A percentile compares a stretch with the other conserved stretches of the same genome.
These are phyloP conservation scores for Conringia planisiliqua DNA, from an alignment of 345 rosid species.

Conservation along the genomic window DNA sequence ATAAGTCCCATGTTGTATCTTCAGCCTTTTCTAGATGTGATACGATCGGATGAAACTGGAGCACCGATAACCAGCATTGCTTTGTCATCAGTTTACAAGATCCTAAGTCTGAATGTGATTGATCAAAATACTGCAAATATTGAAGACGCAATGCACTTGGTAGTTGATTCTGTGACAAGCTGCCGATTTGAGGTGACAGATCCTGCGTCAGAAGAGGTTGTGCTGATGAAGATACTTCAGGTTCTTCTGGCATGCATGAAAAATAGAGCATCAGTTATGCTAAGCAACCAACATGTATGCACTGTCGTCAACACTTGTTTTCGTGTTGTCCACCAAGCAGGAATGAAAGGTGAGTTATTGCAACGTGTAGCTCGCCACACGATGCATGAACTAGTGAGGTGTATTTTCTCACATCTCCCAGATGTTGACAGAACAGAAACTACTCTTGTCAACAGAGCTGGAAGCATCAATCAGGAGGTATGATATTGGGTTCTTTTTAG, in stretches of 20 bases:
- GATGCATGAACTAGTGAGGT: conserved; percentile 87
- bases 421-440: conserved; percentile 70
- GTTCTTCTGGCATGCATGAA: conserved; percentile 95
- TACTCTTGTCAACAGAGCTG: conserved; percentile 71
- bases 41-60: conserved; percentile 89
- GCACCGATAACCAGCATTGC: conserved; percentile 94
- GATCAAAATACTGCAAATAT: conserved; percentile 74
- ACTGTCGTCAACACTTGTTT: conserved; percentile 95
- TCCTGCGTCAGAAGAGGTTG: conserved; percentile 98
- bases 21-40: conserved; percentile 90
- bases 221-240: conserved; percentile 95
- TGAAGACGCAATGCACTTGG: conserved; percentile 89
- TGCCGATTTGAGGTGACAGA: conserved; percentile 98
- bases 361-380: conserved; percentile 93
- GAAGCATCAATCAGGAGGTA: conserved; percentile 65
- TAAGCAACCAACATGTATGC: conserved; percentile 97
- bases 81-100: conserved; percentile 85
- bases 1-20: conserved; percentile 77
- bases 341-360: conserved; percentile 68
- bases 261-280: conserved; percentile 85
- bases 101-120: conserved; percentile 70
- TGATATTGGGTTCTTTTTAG: conserved; percentile 13
- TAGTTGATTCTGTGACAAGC: conserved; percentile 95
- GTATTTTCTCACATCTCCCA: conserved; percentile 88
- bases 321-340: conserved; percentile 97